A percentile compares a stretch with the other conserved stretches of the same genome.
phyloP scores from a whole-genome alignment of 2,329 filamentous ascomycete species.

The Colletotrichum paranaense region DNA sequence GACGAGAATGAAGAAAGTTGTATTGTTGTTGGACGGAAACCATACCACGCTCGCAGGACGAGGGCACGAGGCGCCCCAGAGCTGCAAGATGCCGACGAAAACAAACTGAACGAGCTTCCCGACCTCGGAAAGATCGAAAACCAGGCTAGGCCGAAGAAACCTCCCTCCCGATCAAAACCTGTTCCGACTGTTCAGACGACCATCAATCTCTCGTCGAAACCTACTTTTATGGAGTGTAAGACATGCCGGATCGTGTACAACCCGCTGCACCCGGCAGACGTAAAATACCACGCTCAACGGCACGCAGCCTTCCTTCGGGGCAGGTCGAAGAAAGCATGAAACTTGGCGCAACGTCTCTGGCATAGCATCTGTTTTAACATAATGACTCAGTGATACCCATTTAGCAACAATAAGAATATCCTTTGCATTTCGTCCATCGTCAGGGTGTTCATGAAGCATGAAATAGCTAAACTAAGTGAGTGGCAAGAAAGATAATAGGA shows the following conservation, averaged over 20 bases:
- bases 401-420: neutral
- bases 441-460: neutral
- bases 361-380: neutral
- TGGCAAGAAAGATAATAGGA: neutral
- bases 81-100: neutral
- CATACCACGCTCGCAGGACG: neutral
- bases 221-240: constrained; percentile 56
- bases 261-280: constrained; percentile 55
- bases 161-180: constrained; percentile 30
- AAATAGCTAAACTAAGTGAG: neutral
- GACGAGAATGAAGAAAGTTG: neutral
- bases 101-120: neutral
- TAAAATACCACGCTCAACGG: constrained; percentile 54
- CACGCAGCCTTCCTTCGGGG: constrained; percentile 39
- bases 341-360: neutral
- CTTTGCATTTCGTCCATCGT: neutral
- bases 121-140: neutral
- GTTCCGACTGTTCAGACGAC: constrained; percentile 51
- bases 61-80: neutral
- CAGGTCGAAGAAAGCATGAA: neutral
- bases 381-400: constrained; percentile 26
- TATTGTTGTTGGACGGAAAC: neutral
- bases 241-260: constrained; percentile 57
- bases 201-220: constrained; percentile 54
- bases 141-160: constrained; percentile 10